phyloP scores from a whole-genome alignment of 768 basidiomycete species.

The Mycena galopus region DNA sequence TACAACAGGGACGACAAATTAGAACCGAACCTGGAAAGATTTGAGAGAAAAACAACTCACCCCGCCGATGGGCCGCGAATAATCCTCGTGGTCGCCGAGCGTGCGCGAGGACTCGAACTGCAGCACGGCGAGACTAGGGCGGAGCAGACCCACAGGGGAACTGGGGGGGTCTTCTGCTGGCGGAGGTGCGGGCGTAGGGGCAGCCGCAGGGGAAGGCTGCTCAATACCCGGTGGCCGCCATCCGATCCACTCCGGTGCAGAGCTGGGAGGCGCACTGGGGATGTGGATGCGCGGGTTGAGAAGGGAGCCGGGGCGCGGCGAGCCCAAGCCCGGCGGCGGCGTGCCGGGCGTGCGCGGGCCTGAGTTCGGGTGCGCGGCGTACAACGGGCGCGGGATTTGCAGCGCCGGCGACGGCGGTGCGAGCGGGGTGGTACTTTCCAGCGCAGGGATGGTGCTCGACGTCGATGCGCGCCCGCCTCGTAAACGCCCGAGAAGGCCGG shows the following conservation, averaged over 20 bases:
- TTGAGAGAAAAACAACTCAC: background rate
- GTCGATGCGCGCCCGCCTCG: slow-evolving; percentile 13
- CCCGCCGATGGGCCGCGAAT: slow-evolving; percentile 22
- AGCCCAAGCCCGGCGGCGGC: background rate
- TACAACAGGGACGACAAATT: background rate
- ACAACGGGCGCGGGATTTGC: background rate
- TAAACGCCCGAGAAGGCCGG: slow-evolving; percentile 2
- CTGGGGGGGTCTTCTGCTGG: background rate
- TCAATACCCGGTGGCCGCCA: background rate
- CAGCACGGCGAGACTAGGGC: slow-evolving; percentile 23
- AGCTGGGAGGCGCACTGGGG: background rate
- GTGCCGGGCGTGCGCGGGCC: background rate
- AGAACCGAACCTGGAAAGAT: background rate
- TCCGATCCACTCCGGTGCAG: background rate
- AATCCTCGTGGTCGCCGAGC: slow-evolving; percentile 17
- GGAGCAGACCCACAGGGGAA: slow-evolving; percentile 3
- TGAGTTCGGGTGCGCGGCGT: background rate
- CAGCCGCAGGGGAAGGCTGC: background rate
- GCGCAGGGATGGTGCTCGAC: background rate
- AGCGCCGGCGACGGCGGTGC: background rate
- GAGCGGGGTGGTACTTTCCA: slow-evolving; percentile 7
- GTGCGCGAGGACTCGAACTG: slow-evolving; percentile 8
- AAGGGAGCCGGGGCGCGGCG: slow-evolving; percentile 13
- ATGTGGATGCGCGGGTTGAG: slow-evolving; percentile 15
- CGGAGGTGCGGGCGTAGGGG: background rate